Percentiles rank a stretch among this genome's conserved stretches.
Conservation (phyloP, 768 basidiomycete species). For the Lactarius akahatsu region DNA sequence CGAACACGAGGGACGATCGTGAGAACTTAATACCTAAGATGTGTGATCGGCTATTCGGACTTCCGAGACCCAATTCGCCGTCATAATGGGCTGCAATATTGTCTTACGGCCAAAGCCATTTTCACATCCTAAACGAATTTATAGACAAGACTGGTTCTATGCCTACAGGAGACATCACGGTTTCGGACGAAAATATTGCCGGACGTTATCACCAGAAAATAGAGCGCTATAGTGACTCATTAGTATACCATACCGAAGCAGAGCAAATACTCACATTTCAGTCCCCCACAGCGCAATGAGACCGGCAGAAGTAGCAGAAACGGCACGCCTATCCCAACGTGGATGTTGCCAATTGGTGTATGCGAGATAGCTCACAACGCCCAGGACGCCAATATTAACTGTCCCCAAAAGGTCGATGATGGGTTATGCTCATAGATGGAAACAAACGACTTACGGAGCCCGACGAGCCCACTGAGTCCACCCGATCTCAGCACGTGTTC, state of each 20-base stretch:
- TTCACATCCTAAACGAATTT: not conserved
- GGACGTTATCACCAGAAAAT: not conserved
- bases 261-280: constrained; percentile 55
- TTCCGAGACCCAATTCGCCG: too few relatives aligned
- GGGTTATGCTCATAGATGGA: not conserved
- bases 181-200: not conserved
- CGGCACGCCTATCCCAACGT: constrained; percentile 60
- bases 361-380: constrained; percentile 58
- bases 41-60: too few relatives aligned
- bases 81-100: not conserved
- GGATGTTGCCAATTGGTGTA: constrained; percentile 66
- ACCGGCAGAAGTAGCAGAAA: constrained; percentile 58
- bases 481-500: constrained; percentile 63
- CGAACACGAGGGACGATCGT: not conserved
- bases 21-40: constrained; percentile 2
- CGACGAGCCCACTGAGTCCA: constrained; percentile 63
- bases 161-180: not conserved
- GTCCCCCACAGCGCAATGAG: constrained; percentile 60
- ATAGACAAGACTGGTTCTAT: not conserved
- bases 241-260: not conserved
- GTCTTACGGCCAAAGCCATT: not conserved
- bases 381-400: constrained; percentile 67
- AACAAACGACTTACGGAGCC: constrained; percentile 47
- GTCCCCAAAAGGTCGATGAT: constrained; percentile 5
- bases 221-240: not conserved